Base-by-base conservation (phyloP, 2,329 filamentous ascomycete genomes). In the Fusarium sp. region DNA sequence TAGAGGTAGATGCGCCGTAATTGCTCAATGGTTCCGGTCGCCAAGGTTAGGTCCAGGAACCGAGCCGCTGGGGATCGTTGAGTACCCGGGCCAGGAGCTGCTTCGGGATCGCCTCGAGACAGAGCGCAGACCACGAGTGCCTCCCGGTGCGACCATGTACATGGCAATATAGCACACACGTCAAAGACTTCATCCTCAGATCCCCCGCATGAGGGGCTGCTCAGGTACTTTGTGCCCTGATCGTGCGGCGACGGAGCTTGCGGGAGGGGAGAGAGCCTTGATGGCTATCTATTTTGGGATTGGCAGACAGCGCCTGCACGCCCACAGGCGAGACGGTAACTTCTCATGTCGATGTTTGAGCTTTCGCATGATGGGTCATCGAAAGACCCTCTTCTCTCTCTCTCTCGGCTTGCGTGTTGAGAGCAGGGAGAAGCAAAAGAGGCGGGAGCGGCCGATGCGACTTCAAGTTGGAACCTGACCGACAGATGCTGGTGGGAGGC, bases 61-160 rank as follows among this genome's bases (percentile, higher is more conserved):
- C 58, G 38, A 61, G 36, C 64, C 61, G 50, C 56, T 54, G 61
- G 61, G 58, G 46, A 38, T 20, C n/a, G 11, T 38, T 38, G 25
- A 59, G 42, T 20, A 59, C 56, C 62, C 64, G 58, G 59, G 36
- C 49, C 46, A 61, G 56, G 69, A 68, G 33, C 63, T 70, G 62
- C 69, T 75, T 71, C 66, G 64, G 71, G 73, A 70, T 73, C 62
- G 55, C 63, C 54, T 72, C 57, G 62, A 66, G 61, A 62, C 60
- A 71, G 53, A 70, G 58, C 53, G 51, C 61, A 74, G 65, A 57
- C 65, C 69, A 66, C 33, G 59, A 61, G 36, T 69, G 44, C 57
- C 40, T 64, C 50, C 61, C 20, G 50, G 64, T 51, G 50, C 58
- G 54, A 63, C 58, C 53, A 66, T 64, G 60, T 64, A 59, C 42